Conservation (phyloP, 495 filamentous ascomycete genomes). For the Viridothelium virens region DNA sequence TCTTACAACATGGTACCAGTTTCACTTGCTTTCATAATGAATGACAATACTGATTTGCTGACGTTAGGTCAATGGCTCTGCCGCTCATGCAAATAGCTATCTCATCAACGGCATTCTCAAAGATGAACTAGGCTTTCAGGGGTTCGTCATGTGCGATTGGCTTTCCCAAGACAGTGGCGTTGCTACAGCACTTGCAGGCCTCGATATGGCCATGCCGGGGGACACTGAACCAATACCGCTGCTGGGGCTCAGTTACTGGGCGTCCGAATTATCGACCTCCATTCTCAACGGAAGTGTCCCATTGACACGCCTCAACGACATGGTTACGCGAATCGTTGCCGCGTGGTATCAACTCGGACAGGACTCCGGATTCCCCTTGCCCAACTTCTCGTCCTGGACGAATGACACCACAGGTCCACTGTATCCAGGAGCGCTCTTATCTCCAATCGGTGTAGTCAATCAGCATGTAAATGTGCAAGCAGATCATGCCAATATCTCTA, state of each 20-base stretch:
- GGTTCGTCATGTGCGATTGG: slow-evolving; percentile 49
- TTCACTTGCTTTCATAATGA: background rate
- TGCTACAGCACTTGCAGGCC: slow-evolving; percentile 63
- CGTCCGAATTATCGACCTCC: slow-evolving; percentile 57
- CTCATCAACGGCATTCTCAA: slow-evolving; percentile 74
- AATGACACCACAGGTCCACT: slow-evolving; percentile 57
- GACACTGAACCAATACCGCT: slow-evolving; percentile 43
- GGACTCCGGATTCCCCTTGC: slow-evolving; percentile 57
- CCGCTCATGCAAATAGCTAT: slow-evolving; percentile 59
- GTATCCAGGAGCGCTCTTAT: slow-evolving; percentile 54
- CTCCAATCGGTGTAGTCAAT: slow-evolving; percentile 60
- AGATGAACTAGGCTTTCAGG: slow-evolving; percentile 84
- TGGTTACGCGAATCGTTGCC: slow-evolving; percentile 67
- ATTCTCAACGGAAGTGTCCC: slow-evolving; percentile 70
- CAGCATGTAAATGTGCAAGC: slow-evolving; percentile 64
- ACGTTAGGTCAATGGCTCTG: slow-evolving; percentile 61
- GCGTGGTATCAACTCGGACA: slow-evolving; percentile 61
- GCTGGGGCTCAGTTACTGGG: slow-evolving; percentile 47
- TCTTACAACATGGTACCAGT: slow-evolving; percentile 54
- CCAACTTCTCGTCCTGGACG: slow-evolving; percentile 92
- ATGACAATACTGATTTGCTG: background rate
- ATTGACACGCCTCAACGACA: slow-evolving; percentile 65
- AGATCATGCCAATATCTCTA: slow-evolving; percentile 58
- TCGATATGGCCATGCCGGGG: slow-evolving; percentile 94
- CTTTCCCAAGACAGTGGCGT: slow-evolving; percentile 69